These are phyloP conservation scores for Xylaria bambusicola DNA, from an alignment of 495 filamentous ascomycete genomes.

Conservation along the genomic window DNA sequence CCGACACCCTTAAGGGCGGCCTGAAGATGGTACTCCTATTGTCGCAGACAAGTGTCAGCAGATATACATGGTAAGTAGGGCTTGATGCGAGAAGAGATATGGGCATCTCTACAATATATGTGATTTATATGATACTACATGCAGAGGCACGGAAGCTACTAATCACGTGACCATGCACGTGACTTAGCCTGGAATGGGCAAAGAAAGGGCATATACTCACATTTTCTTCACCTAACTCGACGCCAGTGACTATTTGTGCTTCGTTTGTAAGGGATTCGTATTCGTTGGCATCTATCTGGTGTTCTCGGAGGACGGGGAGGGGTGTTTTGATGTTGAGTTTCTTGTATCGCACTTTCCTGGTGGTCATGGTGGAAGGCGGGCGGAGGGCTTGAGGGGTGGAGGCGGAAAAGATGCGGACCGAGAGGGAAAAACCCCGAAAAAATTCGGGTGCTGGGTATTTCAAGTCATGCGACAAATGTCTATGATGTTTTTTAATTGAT, in stretches of 20 bases:
- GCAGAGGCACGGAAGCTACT: conserved; percentile 29
- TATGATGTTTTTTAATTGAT: conserved; percentile 59
- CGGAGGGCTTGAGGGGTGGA: conserved; percentile 41
- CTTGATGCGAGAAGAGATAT: neutral
- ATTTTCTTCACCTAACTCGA: conserved; percentile 95
- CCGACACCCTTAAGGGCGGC: conserved; percentile 79
- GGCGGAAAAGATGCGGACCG: conserved; percentile 40
- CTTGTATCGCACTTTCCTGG: conserved; percentile 78
- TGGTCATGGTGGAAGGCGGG: conserved; percentile 66
- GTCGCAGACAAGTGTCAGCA: conserved; percentile 1
- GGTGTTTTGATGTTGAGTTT: conserved; percentile 87
- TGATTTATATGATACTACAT: too few relatives aligned
- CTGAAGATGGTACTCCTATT: conserved; percentile 97
- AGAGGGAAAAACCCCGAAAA: conserved; percentile 52
- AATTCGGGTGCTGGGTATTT: conserved; percentile 49
- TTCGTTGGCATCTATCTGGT: conserved; percentile 79
- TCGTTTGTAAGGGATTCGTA: conserved; percentile 57
- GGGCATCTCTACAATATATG: too few relatives aligned
- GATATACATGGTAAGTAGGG: neutral
- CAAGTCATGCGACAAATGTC: conserved; percentile 56
- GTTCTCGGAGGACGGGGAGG: conserved; percentile 82
- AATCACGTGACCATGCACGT: conserved; percentile 49
- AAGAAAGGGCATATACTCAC: conserved; percentile 63
- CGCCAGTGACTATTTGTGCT: conserved; percentile 85
- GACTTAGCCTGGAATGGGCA: conserved; percentile 46